A percentile compares a stretch with the other conserved stretches of the same genome.
phyloP scores from a whole-genome alignment of 305 asterid genomes.

The Andrographis paniculata region DNA sequence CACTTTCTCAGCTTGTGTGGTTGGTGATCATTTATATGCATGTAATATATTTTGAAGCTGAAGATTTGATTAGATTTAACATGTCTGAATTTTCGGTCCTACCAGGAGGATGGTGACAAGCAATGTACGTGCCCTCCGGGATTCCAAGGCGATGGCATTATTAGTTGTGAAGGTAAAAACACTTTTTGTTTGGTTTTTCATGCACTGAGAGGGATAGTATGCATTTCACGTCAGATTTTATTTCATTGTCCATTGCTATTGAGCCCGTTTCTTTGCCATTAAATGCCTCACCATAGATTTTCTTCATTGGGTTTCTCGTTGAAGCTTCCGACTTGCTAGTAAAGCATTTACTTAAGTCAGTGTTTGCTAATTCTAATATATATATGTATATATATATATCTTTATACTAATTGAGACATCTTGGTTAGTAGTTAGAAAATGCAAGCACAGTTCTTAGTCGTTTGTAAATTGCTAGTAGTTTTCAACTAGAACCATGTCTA shows the following conservation, averaged over 20 bases:
- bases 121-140: constrained; percentile 45
- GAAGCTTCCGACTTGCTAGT: too few species aligned
- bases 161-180: constrained; percentile 37
- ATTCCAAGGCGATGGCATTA: constrained; percentile 36
- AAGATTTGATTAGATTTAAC: constrained; percentile 12
- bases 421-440: too few species aligned
- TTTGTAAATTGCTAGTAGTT: too few species aligned
- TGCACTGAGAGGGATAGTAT: too few species aligned
- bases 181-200: neutral
- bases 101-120: constrained; percentile 34
- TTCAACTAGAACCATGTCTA: too few species aligned
- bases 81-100: constrained; percentile 5
- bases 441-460: too few species aligned
- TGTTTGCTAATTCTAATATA: too few species aligned
- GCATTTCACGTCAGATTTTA: neutral
- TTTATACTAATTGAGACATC: too few species aligned
- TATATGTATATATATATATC: too few species aligned
- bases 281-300: too few species aligned
- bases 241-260: neutral
- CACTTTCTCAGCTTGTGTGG: constrained; percentile 59
- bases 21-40: constrained; percentile 18
- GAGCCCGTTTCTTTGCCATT: neutral
- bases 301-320: too few species aligned
- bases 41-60: constrained; percentile 1
- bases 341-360: too few species aligned